Conservation (phyloP, 1,139 yeast genomes). For the Kodamaea anthophila region DNA sequence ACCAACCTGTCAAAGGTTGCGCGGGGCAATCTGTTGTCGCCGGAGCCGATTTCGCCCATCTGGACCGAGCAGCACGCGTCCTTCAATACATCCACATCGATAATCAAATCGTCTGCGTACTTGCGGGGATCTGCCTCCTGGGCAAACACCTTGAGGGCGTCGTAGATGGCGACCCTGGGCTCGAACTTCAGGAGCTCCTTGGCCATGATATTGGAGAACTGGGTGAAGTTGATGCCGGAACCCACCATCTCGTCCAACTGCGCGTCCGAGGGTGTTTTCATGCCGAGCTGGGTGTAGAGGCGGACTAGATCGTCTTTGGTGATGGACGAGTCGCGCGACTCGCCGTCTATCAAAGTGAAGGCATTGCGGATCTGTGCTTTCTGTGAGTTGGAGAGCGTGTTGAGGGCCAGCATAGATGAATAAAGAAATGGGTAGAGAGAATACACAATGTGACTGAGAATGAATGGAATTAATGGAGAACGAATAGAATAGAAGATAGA, state of each 20-base stretch:
- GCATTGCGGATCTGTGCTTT: slow-evolving; percentile 42
- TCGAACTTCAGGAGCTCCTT: slow-evolving; percentile 53
- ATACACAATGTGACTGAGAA: not conserved
- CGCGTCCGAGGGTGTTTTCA: slow-evolving; percentile 32
- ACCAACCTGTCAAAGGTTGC: slow-evolving; percentile 48
- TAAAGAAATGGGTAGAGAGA: not conserved
- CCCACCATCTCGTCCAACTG: slow-evolving; percentile 47
- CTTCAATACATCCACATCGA: slow-evolving; percentile 47
- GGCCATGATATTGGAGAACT: slow-evolving; percentile 66
- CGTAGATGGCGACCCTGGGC: slow-evolving; percentile 50
- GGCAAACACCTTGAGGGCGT: slow-evolving; percentile 60
- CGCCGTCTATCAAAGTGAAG: slow-evolving; percentile 71
- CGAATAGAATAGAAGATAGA: not conserved
- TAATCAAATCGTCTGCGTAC: slow-evolving; percentile 24
- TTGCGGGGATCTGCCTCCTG: slow-evolving; percentile 20
- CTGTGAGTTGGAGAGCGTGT: slow-evolving; percentile 36
- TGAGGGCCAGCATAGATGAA: slow-evolving; percentile 22
- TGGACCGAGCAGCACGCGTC: slow-evolving; percentile 44
- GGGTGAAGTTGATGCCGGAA: slow-evolving; percentile 51
- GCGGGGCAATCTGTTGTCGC: slow-evolving; percentile 48
- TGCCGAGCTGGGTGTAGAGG: slow-evolving; percentile 47
- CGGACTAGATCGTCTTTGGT: slow-evolving; percentile 53
- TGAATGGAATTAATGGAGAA: not conserved
- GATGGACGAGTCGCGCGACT: slow-evolving; percentile 64
- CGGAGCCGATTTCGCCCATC: slow-evolving; percentile 37